A percentile compares a stretch with the other conserved stretches of the same genome.
Conservation (phyloP, 805 yeast species). For the Suhomyces pyralidae region DNA sequence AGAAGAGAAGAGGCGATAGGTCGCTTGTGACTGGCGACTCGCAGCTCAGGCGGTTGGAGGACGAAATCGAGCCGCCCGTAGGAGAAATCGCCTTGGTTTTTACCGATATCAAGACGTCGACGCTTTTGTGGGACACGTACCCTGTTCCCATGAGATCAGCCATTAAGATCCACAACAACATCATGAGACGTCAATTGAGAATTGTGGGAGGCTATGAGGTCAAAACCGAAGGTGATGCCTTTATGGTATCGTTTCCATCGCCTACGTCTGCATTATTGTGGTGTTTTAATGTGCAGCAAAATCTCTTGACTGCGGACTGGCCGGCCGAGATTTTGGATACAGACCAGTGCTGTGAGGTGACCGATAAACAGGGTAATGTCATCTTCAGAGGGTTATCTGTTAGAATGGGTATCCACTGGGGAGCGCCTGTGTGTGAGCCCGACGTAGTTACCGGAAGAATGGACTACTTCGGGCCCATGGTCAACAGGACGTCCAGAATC, state of each 20-base stretch:
- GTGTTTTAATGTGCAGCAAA: constrained; percentile 92
- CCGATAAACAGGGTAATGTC: constrained; percentile 56
- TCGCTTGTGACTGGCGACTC: constrained; percentile 61
- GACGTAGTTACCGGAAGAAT: constrained; percentile 94
- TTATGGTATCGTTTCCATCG: constrained; percentile 94
- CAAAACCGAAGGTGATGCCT: constrained; percentile 98
- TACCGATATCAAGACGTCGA: constrained; percentile 95
- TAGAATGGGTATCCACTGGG: constrained; percentile 99
- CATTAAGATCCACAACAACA: constrained; percentile 86
- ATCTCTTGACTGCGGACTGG: constrained; percentile 83
- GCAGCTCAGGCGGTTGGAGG: constrained; percentile 74
- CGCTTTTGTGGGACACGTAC: constrained; percentile 87
- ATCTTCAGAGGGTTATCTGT: constrained; percentile 89
- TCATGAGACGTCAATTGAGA: constrained; percentile 90
- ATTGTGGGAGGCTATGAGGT: constrained; percentile 97
- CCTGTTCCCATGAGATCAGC: constrained; percentile 97
- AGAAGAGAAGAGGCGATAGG: constrained; percentile 44
- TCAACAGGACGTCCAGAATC: constrained; percentile 89
- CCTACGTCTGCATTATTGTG: constrained; percentile 87
- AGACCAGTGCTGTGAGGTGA: constrained; percentile 77
- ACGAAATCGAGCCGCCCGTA: constrained; percentile 90
- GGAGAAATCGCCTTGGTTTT: constrained; percentile 95
- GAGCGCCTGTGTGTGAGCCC: constrained; percentile 91
- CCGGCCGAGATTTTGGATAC: constrained; percentile 86
- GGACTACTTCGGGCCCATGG: constrained; percentile 99